Conservation (phyloP, 441 rosid genomes). For the Aleurites moluccanus region DNA sequence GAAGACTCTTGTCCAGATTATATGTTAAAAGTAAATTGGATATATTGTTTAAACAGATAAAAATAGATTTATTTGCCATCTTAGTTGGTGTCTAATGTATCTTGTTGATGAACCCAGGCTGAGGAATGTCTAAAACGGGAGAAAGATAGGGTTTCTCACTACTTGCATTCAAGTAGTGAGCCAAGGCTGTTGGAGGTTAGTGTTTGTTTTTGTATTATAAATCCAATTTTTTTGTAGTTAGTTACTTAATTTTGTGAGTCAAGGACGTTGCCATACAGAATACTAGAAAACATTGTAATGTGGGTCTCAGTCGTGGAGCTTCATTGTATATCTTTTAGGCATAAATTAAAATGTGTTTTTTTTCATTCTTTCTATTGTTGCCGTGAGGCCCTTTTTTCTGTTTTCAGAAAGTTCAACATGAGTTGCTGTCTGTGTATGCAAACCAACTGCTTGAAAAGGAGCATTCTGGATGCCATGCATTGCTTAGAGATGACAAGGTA, state of each 20-base stretch:
- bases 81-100: slow-evolving; percentile 12
- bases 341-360: background rate
- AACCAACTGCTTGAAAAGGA: slow-evolving; percentile 83
- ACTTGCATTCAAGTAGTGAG: slow-evolving; percentile 88
- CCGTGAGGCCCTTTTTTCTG: slow-evolving; percentile 12
- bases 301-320: background rate
- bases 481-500: slow-evolving; percentile 93
- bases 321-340: slow-evolving; percentile 1
- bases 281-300: background rate
- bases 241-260: background rate
- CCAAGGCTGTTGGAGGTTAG: slow-evolving; percentile 85
- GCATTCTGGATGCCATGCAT: slow-evolving; percentile 88
- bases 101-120: slow-evolving; percentile 50
- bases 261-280: background rate
- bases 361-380: background rate
- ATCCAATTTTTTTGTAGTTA: background rate
- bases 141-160: slow-evolving; percentile 90
- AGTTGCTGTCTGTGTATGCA: slow-evolving; percentile 65
- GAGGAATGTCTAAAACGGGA: slow-evolving; percentile 95
- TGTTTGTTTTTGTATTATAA: slow-evolving; percentile 12
- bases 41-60: background rate
- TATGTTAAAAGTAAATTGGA: slow-evolving; percentile 59
- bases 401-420: slow-evolving; percentile 86
- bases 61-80: background rate
- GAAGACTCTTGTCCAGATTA: slow-evolving; percentile 94